Percentiles rank a stretch among this genome's conserved stretches.
These are phyloP conservation scores for Canna indica DNA, from an alignment of 176 grass and related monocot genomes.

Conservation along the genomic window DNA sequence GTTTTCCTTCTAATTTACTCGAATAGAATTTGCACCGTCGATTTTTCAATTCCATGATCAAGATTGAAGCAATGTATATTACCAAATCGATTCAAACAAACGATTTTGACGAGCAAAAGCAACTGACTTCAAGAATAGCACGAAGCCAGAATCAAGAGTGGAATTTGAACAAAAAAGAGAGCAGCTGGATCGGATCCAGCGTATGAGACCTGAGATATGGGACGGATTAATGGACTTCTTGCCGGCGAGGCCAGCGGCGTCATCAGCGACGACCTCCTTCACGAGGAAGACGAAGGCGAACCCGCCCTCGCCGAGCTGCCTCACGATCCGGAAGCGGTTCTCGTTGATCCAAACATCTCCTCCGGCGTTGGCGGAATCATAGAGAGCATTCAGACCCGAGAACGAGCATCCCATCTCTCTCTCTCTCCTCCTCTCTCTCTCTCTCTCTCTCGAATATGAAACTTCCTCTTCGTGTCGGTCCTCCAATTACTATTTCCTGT, in stretches of 20 bases:
- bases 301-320: conserved; percentile 62
- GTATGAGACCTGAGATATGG: conserved; percentile 58
- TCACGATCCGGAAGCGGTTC: conserved; percentile 64
- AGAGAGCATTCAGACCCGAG: conserved; percentile 78
- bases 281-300: conserved; percentile 69
- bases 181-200: not conserved
- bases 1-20: no score
- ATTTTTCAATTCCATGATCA: not conserved
- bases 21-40: not conserved
- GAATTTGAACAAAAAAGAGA: not conserved
- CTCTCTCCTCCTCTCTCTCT: conserved; percentile 5
- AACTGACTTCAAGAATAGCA: conserved; percentile 9
- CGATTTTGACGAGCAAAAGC: not conserved
- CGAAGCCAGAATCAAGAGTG: not conserved
- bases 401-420: conserved; percentile 66
- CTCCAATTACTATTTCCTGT: no score
- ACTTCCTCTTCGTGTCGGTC: not conserved
- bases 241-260: conserved; percentile 27
- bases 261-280: conserved; percentile 50
- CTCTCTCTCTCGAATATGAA: not conserved
- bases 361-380: conserved; percentile 39
- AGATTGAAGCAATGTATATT: not conserved
- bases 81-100: not conserved
- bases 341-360: conserved; percentile 86
- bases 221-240: conserved; percentile 70